Conservation (phyloP, 768 basidiomycete genomes). For the Agrocybe praecox region DNA sequence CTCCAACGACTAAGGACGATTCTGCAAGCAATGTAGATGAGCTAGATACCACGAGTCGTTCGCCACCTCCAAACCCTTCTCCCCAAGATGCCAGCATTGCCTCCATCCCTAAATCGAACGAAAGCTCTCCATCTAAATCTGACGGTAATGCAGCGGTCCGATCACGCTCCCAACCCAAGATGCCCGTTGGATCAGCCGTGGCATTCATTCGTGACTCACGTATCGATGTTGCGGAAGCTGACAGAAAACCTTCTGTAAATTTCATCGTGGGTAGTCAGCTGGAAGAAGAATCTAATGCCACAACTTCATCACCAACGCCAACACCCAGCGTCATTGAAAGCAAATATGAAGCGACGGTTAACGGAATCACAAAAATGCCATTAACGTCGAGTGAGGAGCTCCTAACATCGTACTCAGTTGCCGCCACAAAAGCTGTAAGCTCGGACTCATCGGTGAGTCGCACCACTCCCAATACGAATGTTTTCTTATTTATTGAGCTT, state of each 20-base stretch:
- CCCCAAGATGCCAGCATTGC: conserved; percentile 30
- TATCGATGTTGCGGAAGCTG: conserved; percentile 49
- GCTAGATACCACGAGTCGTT: conserved; percentile 64
- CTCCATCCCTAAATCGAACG: conserved; percentile 33
- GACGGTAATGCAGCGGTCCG: conserved; percentile 36
- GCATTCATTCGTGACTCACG: conserved; percentile 73
- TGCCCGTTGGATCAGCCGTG: conserved; percentile 72
- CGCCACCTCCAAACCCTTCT: conserved; percentile 59
- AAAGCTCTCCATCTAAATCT: conserved; percentile 31
- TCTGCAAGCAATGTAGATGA: conserved; percentile 16
- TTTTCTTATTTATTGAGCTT: conserved; percentile 10
- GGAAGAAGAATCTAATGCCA: conserved; percentile 40
- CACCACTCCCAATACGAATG: conserved; percentile 2
- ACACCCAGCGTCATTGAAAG: neutral
- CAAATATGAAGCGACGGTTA: neutral
- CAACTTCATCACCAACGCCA: neutral
- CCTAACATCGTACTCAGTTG: conserved; percentile 7
- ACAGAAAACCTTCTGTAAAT: conserved; percentile 55
- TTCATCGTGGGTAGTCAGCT: conserved; percentile 84
- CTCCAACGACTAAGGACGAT: conserved; percentile 21
- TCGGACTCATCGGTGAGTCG: conserved; percentile 57
- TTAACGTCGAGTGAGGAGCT: conserved; percentile 7
- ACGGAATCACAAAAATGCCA: conserved; percentile 1
- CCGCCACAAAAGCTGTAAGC: conserved; percentile 43
- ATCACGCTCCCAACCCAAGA: conserved; percentile 62